Conservation (phyloP, 345 rosid species). For the Ceriops tagal region DNA sequence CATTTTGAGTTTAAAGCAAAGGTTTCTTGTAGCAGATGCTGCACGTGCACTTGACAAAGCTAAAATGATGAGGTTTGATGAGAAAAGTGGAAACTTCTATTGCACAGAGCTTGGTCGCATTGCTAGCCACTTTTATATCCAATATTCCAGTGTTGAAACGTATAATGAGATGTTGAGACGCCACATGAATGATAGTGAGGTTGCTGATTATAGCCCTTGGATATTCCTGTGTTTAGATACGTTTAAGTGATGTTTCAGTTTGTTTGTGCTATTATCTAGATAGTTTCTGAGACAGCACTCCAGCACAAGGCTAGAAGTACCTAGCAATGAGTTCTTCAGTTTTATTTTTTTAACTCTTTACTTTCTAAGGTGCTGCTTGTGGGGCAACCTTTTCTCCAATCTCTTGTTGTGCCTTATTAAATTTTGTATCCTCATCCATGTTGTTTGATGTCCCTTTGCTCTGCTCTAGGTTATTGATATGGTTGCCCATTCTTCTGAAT, state of each 20-base stretch:
- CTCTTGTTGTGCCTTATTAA: background rate
- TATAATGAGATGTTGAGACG: conserved; percentile 89
- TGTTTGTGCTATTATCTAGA: conserved; percentile 1
- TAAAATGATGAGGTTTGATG: conserved; percentile 99
- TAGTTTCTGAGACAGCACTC: background rate
- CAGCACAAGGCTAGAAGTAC: too few species aligned
- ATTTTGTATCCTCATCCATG: conserved; percentile 13
- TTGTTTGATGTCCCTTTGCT: conserved; percentile 17
- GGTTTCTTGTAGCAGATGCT: conserved; percentile 90
- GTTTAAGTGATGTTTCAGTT: conserved; percentile 16
- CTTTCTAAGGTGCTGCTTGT: background rate
- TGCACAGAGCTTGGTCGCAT: conserved; percentile 99
- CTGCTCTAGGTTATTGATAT: conserved; percentile 69
- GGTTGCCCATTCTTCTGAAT: conserved; percentile 97
- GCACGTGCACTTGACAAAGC: conserved; percentile 97
- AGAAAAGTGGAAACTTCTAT: conserved; percentile 95
- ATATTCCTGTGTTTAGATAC: conserved; percentile 2
- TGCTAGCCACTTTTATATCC: conserved; percentile 97
- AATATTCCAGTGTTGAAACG: conserved; percentile 95
- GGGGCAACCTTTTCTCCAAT: background rate
- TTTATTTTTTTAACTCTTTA: background rate
- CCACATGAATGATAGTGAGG: conserved; percentile 97
- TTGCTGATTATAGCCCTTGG: conserved; percentile 22
- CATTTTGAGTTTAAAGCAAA: conserved; percentile 70
- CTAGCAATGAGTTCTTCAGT: too few species aligned